Evolutionary conservation across 2,329 filamentous ascomycete species (phyloP).

Genomic region (Ophiostoma novo-ulmi): DNA sequence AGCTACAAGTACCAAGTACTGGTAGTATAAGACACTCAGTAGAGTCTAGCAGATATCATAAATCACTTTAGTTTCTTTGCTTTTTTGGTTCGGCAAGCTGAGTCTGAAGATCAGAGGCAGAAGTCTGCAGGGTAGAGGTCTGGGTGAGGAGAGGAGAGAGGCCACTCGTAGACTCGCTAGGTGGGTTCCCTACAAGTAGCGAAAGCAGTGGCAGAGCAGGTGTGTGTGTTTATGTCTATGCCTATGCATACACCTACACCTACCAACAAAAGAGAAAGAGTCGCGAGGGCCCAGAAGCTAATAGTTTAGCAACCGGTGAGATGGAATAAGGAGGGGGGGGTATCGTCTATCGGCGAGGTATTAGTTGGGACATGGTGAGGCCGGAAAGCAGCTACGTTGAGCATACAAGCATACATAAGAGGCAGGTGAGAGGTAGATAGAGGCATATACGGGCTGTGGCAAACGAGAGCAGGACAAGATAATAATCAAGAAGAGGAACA

Average conservation of each 20-base stretch:
- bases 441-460: background rate
- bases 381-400: background rate
- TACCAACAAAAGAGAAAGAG: background rate
- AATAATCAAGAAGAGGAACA: background rate
- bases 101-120: background rate
- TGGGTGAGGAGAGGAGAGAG: background rate
- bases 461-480: background rate
- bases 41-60: background rate
- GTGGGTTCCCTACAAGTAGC: background rate
- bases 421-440: background rate
- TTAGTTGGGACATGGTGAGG: constrained; percentile 2
- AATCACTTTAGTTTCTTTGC: constrained; percentile 7
- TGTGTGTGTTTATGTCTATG: too few species aligned
- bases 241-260: too few species aligned
- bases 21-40: background rate
- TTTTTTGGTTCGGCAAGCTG: constrained; percentile 9
- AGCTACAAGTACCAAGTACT: background rate
- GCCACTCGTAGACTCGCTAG: too few species aligned
- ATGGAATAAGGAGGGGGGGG: background rate
- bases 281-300: background rate
- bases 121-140: background rate
- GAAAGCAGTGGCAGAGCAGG: background rate
- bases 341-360: background rate
- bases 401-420: background rate
- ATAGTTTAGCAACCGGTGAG: background rate